Base-by-base conservation (phyloP, 805 yeast genomes). In the Hanseniaspora meyeri region DNA sequence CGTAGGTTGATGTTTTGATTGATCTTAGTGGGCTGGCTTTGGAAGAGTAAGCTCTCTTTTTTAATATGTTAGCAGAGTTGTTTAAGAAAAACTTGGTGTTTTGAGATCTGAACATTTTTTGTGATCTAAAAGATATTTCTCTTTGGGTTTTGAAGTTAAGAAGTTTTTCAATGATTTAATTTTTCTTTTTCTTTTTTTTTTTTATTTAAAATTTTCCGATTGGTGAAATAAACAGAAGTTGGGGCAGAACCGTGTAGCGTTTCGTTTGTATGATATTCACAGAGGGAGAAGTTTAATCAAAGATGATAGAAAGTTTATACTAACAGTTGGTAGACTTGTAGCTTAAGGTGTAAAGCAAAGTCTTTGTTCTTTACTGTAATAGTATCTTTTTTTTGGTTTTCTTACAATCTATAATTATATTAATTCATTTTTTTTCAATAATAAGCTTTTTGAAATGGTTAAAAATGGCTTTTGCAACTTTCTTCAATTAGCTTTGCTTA, bases 1-100 rank as follows among this genome's bases (percentile, higher is more conserved):
- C 64, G 20, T 62, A 57, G 1, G 64, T 37, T 3, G 49, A 17
- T 20, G 39, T 57, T 8, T 43, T 49, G 31, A 46, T 37, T 12
- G 50, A 11, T 19, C 39, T 45, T 4, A 46, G 7, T 6, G 29
- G 29, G 3, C 24, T 34, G 27, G 49, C 38, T 34, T 46, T 17
- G 12, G 49, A 46, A 20, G 49, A n/a, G 39, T 46, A 46, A 7
- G n/a, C 14, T 34, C 49, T 46, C 29, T 46, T 32, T 12, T 20
- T 46, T 10, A 46, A 34, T 14, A 34, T 31, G 24, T 31, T 45
- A 12, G 49, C 32, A n/a, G 38, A n/a, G 49, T 45, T 46, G 39
- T 46, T 31, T 29, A 46, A 46, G n/a, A 46, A 34, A n/a, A 32
- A 31, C 36, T 34, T 46, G 10, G 39, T 36, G 27, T 32, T 46